phyloP scores from a whole-genome alignment of 176 grass and related monocot genomes.

The Olyra latifolia region DNA sequence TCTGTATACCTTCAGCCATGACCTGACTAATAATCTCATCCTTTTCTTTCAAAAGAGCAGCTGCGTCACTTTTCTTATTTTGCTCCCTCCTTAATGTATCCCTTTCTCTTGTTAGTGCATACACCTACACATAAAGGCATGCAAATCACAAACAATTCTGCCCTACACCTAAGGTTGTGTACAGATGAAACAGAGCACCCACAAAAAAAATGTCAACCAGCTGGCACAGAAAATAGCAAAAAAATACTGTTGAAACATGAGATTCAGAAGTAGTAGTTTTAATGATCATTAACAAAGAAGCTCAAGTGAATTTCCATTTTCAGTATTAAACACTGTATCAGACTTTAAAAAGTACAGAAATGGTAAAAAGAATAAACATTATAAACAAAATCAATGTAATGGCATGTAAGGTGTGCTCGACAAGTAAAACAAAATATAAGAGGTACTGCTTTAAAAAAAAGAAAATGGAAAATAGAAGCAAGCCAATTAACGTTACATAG shows the following conservation, averaged over 20 bases:
- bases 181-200: slow-evolving; percentile 6
- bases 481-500: background rate
- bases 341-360: background rate
- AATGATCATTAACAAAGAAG: slow-evolving; percentile 10
- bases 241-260: background rate
- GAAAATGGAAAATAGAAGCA: background rate
- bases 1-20: slow-evolving; percentile 94
- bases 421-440: slow-evolving; percentile 15
- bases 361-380: background rate
- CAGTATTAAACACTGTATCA: background rate
- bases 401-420: background rate
- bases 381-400: background rate
- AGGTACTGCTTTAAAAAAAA: background rate
- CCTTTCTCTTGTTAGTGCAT: slow-evolving; percentile 90
- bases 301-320: background rate
- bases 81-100: slow-evolving; percentile 98
- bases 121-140: slow-evolving; percentile 66
- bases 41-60: slow-evolving; percentile 99
- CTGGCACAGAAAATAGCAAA: slow-evolving; percentile 14
- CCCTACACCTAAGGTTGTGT: slow-evolving; percentile 11
- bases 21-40: slow-evolving; percentile 99
- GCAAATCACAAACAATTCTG: slow-evolving; percentile 13
- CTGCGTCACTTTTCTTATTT: slow-evolving; percentile 91
- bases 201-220: background rate
- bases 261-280: background rate